A percentile compares a stretch with the other conserved stretches of the same genome.
phyloP scores from a whole-genome alignment of 495 filamentous ascomycete genomes.

The Darksidea phi region DNA sequence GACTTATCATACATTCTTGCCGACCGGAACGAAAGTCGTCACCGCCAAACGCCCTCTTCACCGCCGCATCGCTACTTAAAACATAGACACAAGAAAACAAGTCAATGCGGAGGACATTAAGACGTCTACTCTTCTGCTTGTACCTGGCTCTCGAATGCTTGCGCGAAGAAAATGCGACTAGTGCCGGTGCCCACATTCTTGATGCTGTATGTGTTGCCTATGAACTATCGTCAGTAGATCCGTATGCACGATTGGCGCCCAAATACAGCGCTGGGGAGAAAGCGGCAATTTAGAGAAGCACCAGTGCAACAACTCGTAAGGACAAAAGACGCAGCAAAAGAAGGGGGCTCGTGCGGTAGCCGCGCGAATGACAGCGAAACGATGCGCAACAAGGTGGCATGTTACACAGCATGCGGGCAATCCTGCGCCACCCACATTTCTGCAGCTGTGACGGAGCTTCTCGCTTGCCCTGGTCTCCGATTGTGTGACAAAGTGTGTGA shows the following conservation, averaged over 20 bases:
- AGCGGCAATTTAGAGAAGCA: constrained; percentile 1
- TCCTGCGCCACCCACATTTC: constrained; percentile 28
- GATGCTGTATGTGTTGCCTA: constrained; percentile 85
- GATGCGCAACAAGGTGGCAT: constrained; percentile 3
- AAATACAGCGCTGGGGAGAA: too few relatives aligned
- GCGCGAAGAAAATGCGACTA: constrained; percentile 81
- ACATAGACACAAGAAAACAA: background rate
- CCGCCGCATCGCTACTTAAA: background rate
- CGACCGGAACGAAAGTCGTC: background rate
- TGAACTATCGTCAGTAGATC: constrained; percentile 1
- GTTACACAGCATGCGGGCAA: constrained; percentile 29
- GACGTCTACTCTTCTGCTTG: background rate
- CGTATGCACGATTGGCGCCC: too few relatives aligned
- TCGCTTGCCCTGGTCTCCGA: background rate
- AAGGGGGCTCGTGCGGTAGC: background rate
- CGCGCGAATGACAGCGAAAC: constrained; percentile 20
- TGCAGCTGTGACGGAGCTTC: background rate
- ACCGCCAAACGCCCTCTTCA: constrained; percentile 19
- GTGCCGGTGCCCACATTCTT: constrained; percentile 64
- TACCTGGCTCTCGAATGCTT: constrained; percentile 60
- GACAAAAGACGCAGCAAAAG: too few relatives aligned
- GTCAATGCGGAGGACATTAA: background rate
- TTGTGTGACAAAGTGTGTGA: background rate
- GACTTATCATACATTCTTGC: background rate
- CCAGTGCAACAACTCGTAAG: background rate